Conservation (phyloP, 352 stramenopile genomes). For the Globisporangium lucens region DNA sequence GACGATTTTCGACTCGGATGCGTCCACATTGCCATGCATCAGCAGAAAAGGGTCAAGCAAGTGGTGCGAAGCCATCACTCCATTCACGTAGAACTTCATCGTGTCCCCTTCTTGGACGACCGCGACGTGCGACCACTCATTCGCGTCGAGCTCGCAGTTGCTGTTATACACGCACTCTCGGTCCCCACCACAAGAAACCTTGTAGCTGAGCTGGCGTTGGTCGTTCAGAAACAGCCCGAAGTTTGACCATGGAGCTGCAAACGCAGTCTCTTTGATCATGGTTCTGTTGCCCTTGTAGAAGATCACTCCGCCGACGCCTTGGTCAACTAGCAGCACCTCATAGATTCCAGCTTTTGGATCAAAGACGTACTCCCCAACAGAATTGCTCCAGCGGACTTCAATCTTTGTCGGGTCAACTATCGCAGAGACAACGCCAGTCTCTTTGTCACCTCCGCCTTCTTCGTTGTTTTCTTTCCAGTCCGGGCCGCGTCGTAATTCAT, state of each 20-base stretch:
- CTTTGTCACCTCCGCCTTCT: constrained; percentile 14
- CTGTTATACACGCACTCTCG: constrained; percentile 65
- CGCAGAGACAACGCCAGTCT: constrained; percentile 40
- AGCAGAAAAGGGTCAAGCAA: constrained; percentile 65
- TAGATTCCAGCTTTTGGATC: constrained; percentile 46
- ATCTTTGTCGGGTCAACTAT: constrained; percentile 45
- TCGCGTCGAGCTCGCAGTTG: constrained; percentile 54
- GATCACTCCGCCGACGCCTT: constrained; percentile 57
- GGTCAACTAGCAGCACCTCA: constrained; percentile 51
- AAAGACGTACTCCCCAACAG: constrained; percentile 41
- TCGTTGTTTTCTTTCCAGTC: constrained; percentile 37
- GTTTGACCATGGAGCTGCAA: constrained; percentile 62
- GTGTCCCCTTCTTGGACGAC: constrained; percentile 63
- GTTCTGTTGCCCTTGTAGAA: constrained; percentile 73
- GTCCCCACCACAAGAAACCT: constrained; percentile 50
- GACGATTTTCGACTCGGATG: constrained; percentile 50
- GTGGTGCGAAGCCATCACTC: constrained; percentile 56
- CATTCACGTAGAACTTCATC: constrained; percentile 69
- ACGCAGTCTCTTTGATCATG: constrained; percentile 42
- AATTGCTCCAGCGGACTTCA: constrained; percentile 46
- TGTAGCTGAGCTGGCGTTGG: constrained; percentile 61
- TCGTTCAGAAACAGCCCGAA: constrained; percentile 69
- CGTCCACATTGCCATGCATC: constrained; percentile 35
- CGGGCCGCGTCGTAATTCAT: constrained; percentile 60
- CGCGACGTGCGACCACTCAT: constrained; percentile 64